These are phyloP conservation scores for Setaria italica DNA, from an alignment of 202 grass and related monocot species.

Conservation along the genomic window DNA sequence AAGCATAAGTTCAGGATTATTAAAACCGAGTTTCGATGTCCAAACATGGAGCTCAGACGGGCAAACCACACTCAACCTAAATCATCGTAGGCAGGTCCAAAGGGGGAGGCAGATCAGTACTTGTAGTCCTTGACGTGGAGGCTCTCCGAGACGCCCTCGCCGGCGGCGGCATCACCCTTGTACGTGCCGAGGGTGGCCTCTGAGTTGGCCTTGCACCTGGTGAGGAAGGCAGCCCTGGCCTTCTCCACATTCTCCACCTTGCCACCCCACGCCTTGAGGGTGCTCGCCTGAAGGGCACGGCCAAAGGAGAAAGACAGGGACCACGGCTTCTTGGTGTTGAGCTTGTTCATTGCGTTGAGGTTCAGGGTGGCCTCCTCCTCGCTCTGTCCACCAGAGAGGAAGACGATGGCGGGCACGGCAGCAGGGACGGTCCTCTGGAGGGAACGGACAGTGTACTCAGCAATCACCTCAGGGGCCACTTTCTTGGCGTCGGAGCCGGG, in stretches of 20 bases:
- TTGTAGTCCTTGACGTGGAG: constrained; percentile 90
- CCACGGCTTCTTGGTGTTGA: constrained; percentile 51
- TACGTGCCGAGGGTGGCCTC: constrained; percentile 54
- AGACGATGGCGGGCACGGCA: constrained; percentile 46
- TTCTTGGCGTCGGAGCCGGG: constrained; percentile 46
- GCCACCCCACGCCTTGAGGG: constrained; percentile 54
- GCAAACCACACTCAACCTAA: constrained; percentile 40
- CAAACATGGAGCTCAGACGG: constrained; percentile 33
- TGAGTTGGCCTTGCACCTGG: constrained; percentile 60
- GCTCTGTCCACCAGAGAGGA: constrained; percentile 61
- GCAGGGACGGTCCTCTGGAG: constrained; percentile 53
- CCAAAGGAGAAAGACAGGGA: constrained; percentile 53
- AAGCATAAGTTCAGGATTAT: constrained; percentile 42
- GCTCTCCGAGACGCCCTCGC: constrained; percentile 53
- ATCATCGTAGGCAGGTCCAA: constrained; percentile 19
- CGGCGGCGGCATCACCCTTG: constrained; percentile 35
- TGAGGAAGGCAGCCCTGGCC: constrained; percentile 46
- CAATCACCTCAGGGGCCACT: constrained; percentile 48
- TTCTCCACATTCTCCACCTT: constrained; percentile 53
- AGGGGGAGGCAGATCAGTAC: constrained; percentile 57
- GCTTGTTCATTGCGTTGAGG: constrained; percentile 61
- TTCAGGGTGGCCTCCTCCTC: constrained; percentile 60
- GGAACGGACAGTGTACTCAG: constrained; percentile 45
- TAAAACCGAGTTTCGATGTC: constrained; percentile 14
- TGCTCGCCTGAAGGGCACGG: constrained; percentile 59